Evolutionary conservation across 2,329 filamentous ascomycete genomes (phyloP).

Genomic region (Cladosporium cucumerinum): DNA sequence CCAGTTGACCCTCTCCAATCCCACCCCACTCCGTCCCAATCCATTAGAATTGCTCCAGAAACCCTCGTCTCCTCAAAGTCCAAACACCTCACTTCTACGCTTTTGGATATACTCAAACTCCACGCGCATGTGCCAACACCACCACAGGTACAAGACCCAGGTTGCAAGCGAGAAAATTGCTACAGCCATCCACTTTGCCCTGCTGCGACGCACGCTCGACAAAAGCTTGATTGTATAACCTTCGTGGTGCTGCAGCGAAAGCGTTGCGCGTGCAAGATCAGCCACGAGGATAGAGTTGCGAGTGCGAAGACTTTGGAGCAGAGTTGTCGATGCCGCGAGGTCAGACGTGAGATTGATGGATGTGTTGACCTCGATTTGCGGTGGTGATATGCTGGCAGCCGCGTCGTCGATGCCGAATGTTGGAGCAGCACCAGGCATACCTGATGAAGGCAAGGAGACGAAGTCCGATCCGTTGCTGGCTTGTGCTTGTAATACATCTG

Average conservation of each 20-base stretch:
- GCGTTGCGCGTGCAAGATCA: background rate
- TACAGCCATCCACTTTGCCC: background rate
- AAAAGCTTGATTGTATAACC: background rate
- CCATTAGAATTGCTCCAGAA: background rate
- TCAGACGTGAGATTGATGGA: background rate
- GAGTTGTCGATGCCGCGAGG: background rate
- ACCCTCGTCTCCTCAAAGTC: background rate
- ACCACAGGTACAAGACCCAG: background rate
- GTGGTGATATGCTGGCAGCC: background rate
- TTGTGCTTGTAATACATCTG: background rate
- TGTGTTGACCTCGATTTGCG: background rate
- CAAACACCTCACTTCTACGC: background rate
- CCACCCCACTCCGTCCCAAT: background rate
- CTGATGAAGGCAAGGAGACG: background rate
- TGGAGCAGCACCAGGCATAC: background rate
- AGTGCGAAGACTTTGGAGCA: background rate
- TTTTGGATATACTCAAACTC: constrained; percentile 10
- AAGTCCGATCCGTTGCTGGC: background rate
- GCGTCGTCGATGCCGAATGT: background rate
- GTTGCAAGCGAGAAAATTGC: background rate
- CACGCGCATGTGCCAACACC: constrained; percentile 5
- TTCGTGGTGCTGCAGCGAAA: background rate
- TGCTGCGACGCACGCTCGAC: background rate
- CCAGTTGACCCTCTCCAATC: background rate
- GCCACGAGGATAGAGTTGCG: constrained; percentile 7